Conservation (phyloP, 108 stramenopile genomes). For the Craspedostauros australis region DNA sequence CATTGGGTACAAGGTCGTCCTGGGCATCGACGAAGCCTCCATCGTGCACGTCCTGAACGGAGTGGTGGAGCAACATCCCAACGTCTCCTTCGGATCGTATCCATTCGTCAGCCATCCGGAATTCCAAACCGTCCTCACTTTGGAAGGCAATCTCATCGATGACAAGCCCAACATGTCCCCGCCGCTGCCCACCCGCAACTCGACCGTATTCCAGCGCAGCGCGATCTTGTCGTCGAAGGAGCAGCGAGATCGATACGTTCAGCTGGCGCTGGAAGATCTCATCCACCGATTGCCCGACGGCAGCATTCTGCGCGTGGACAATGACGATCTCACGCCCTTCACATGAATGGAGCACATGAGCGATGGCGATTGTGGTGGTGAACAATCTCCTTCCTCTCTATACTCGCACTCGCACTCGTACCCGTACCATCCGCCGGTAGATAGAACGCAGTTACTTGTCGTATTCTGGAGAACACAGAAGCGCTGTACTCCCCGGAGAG, state of each 20-base stretch:
- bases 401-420: too few species aligned
- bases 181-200: conserved; percentile 12
- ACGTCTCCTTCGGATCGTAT: conserved; percentile 76
- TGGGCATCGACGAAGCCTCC: conserved; percentile 56
- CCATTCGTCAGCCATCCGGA: conserved; percentile 75
- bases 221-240: conserved; percentile 13
- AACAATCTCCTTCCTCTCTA: too few species aligned
- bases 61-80: conserved; percentile 56
- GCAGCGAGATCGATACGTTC: conserved; percentile 46
- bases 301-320: conserved; percentile 70
- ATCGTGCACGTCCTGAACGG: conserved; percentile 68
- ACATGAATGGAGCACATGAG: too few species aligned
- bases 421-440: too few species aligned
- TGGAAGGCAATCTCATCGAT: conserved; percentile 54
- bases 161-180: not conserved
- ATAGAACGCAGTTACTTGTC: too few species aligned
- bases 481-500: too few species aligned
- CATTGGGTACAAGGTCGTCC: conserved; percentile 52
- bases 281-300: conserved; percentile 63
- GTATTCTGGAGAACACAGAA: too few species aligned
- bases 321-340: conserved; percentile 39
- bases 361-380: too few species aligned
- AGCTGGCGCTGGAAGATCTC: conserved; percentile 64
- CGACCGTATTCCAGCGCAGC: conserved; percentile 19
- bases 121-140: conserved; percentile 74